Percentiles rank a stretch among this genome's conserved stretches.
These are phyloP conservation scores for Colletotrichum zoysiae DNA, from an alignment of 2,329 filamentous ascomycete genomes.

Conservation along the genomic window DNA sequence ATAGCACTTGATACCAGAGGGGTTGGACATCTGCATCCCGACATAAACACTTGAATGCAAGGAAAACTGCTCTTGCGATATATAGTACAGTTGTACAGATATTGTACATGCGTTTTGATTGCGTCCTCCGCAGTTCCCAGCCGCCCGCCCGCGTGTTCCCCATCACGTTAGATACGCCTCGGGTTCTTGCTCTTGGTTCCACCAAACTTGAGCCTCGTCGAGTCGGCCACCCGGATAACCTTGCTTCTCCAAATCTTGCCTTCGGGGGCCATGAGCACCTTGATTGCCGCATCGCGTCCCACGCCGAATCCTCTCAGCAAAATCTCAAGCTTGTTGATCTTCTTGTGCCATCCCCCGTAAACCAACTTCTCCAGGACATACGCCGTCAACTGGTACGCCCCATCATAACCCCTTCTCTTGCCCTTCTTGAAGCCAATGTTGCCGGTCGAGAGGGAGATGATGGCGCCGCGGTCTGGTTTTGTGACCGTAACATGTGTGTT, in stretches of 20 bases:
- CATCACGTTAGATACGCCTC: conserved; percentile 73
- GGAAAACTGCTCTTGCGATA: conserved; percentile 44
- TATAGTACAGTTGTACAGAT: conserved; percentile 52
- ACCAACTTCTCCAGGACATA: conserved; percentile 88
- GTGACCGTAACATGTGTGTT: conserved; percentile 96
- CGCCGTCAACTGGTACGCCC: conserved; percentile 88
- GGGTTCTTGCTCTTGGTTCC: conserved; percentile 88
- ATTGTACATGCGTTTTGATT: conserved; percentile 50
- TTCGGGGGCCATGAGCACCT: conserved; percentile 89
- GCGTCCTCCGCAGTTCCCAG: background rate
- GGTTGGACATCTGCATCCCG: conserved; percentile 37
- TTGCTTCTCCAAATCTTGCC: conserved; percentile 80
- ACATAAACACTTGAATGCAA: conserved; percentile 31
- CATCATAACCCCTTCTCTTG: conserved; percentile 85
- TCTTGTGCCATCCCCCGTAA: conserved; percentile 80
- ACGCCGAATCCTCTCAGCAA: conserved; percentile 86
- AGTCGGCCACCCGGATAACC: conserved; percentile 85
- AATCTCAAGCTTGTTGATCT: conserved; percentile 84
- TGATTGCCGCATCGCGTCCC: conserved; percentile 89
- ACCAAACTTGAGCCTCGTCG: conserved; percentile 94
- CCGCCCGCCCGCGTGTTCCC: background rate
- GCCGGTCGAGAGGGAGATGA: conserved; percentile 85
- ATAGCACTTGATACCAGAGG: conserved; percentile 41
- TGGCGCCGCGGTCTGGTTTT: conserved; percentile 80
- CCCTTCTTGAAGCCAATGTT: conserved; percentile 93